These are phyloP conservation scores for Yamadazyma kitorensis DNA, from an alignment of 805 yeast species.

Conservation along the genomic window DNA sequence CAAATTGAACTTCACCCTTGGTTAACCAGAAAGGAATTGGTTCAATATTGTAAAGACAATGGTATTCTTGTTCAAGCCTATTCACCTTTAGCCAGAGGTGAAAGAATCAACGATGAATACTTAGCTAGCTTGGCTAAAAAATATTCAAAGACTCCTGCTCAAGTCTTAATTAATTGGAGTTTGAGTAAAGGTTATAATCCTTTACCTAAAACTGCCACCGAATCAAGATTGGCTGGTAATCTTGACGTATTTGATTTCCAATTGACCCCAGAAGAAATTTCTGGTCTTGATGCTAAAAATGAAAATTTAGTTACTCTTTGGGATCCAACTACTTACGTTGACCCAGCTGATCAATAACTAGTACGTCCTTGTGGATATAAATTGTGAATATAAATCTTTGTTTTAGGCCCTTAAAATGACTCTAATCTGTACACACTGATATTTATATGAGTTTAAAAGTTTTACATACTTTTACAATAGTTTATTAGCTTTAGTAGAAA, in stretches of 20 bases:
- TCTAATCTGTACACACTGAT: too few relatives aligned
- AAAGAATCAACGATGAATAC: slow-evolving; percentile 54
- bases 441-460: too few relatives aligned
- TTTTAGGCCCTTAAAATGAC: too few relatives aligned
- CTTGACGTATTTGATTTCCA: slow-evolving; percentile 24
- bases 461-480: too few relatives aligned
- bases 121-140: slow-evolving; percentile 25
- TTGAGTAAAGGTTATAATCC: slow-evolving; percentile 45
- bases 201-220: slow-evolving; percentile 30
- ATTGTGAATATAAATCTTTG: too few relatives aligned
- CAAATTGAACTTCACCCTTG: slow-evolving; percentile 34
- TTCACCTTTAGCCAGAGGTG: slow-evolving; percentile 75
- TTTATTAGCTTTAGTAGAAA: too few relatives aligned
- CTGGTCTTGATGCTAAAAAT: slow-evolving; percentile 1
- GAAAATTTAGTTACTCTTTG: slow-evolving; percentile 2
- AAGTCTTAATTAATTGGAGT: slow-evolving; percentile 48
- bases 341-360: too few relatives aligned
- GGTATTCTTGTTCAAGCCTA: slow-evolving; percentile 68
- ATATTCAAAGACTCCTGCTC: slow-evolving; percentile 42
- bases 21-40: slow-evolving; percentile 62
- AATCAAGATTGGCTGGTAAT: slow-evolving; percentile 21
- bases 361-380: too few relatives aligned
- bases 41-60: slow-evolving; percentile 51
- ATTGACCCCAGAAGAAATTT: slow-evolving; percentile 23
- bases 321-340: slow-evolving; percentile 7